phyloP scores from a whole-genome alignment of 2,329 filamentous ascomycete genomes.

The Furcasterigmium furcatum region DNA sequence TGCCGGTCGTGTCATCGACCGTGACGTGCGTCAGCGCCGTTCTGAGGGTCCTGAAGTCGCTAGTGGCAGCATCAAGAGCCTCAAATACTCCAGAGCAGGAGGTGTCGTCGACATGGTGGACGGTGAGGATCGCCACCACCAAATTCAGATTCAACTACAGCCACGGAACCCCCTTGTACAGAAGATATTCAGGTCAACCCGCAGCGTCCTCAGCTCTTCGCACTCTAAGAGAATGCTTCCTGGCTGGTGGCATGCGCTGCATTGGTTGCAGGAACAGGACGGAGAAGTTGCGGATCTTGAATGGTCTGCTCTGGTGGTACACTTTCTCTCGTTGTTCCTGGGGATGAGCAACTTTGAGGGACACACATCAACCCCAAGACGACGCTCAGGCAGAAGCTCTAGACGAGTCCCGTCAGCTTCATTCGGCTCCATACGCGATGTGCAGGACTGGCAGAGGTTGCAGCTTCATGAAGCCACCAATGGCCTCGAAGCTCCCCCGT shows the following conservation, averaged over 20 bases:
- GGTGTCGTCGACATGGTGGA: slow-evolving; percentile 68
- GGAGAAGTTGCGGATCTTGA: slow-evolving; percentile 51
- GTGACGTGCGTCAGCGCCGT: slow-evolving; percentile 46
- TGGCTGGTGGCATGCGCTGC: slow-evolving; percentile 71
- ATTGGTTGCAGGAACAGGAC: slow-evolving; percentile 58
- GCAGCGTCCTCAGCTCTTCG: slow-evolving; percentile 58
- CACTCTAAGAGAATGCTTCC: slow-evolving; percentile 60
- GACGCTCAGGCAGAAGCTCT: slow-evolving; percentile 27
- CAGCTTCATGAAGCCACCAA: slow-evolving; percentile 42
- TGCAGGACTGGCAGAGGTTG: slow-evolving; percentile 45
- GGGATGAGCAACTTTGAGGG: slow-evolving; percentile 42
- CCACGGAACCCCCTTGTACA: slow-evolving; percentile 61
- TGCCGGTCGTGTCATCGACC: slow-evolving; percentile 45
- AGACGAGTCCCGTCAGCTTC: slow-evolving; percentile 29
- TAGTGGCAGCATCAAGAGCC: slow-evolving; percentile 44
- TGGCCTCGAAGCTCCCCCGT: slow-evolving; percentile 46
- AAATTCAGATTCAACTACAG: slow-evolving; percentile 64
- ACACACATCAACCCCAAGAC: slow-evolving; percentile 10
- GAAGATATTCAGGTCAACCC: slow-evolving; percentile 58
- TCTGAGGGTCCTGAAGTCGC: slow-evolving; percentile 42
- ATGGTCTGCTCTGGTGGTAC: slow-evolving; percentile 66
- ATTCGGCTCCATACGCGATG: slow-evolving; percentile 29
- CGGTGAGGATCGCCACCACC: slow-evolving; percentile 58
- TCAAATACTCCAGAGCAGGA: slow-evolving; percentile 55
- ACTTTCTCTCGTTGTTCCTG: slow-evolving; percentile 62